Conservation (phyloP, 331 rosid species). For the Rosa hybrid region DNA sequence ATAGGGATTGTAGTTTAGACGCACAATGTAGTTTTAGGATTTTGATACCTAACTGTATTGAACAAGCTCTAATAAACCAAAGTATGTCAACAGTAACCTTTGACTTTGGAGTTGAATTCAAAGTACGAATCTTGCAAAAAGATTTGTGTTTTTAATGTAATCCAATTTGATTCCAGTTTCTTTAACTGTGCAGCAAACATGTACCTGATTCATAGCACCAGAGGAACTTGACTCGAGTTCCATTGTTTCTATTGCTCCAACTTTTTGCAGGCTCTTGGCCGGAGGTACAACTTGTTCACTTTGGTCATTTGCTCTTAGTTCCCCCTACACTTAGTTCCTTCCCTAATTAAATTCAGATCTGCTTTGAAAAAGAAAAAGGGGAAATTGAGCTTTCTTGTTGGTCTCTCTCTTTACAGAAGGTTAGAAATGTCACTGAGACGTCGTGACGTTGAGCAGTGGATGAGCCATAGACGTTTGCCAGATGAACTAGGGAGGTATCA, state of each 20-base stretch:
- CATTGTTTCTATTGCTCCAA: too few relatives aligned
- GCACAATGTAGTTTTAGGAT: neutral
- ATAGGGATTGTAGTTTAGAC: neutral
- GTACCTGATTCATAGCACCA: neutral
- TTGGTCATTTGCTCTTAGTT: too few relatives aligned
- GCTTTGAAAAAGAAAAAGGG: neutral
- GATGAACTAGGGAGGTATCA: slow-evolving; percentile 53
- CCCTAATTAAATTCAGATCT: neutral
- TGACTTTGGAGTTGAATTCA: neutral
- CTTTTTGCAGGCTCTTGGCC: too few relatives aligned
- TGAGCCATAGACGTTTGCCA: slow-evolving; percentile 83
- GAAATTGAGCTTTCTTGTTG: neutral
- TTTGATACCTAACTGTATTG: neutral
- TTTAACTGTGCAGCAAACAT: too few relatives aligned
- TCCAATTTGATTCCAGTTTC: neutral
- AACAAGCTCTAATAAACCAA: too few relatives aligned
- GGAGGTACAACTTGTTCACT: too few relatives aligned
- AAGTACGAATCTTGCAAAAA: neutral
- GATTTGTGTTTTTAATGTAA: neutral
- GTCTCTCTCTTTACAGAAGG: slow-evolving; percentile 44
- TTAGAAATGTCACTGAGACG: slow-evolving; percentile 75
- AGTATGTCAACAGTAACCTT: neutral
- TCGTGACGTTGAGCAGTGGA: slow-evolving; percentile 92
- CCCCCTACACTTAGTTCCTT: neutral
- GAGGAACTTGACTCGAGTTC: too few relatives aligned